Evolutionary conservation across 2,329 filamentous ascomycete genomes (phyloP).

Genomic region (Diaporthe batatas): DNA sequence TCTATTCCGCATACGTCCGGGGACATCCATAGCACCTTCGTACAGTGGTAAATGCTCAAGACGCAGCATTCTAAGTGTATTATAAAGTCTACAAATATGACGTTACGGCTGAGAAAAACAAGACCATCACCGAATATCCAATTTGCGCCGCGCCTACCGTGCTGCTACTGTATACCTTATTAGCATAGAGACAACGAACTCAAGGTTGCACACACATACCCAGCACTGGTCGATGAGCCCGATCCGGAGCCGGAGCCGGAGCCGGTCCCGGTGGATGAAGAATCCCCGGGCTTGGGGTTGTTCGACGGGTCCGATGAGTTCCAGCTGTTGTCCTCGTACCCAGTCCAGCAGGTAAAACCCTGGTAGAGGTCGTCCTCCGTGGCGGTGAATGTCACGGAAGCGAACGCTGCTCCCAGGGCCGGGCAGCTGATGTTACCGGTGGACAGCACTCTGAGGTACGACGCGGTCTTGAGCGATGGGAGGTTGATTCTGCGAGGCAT

Average conservation of each 20-base stretch:
- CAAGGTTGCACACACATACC: background rate
- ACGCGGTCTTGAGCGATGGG: conserved; percentile 4
- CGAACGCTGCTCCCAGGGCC: conserved; percentile 8
- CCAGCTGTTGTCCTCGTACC: conserved; percentile 10
- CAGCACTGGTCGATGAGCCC: background rate
- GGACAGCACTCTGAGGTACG: background rate
- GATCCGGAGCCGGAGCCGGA: conserved; percentile 8
- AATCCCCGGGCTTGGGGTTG: conserved; percentile 6
- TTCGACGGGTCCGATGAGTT: conserved; percentile 26
- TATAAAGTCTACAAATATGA: background rate
- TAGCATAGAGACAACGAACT: background rate
- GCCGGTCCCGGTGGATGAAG: background rate
- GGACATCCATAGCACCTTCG: no score
- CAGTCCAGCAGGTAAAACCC: conserved; percentile 28
- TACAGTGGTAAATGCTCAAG: no score
- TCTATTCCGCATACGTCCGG: no score
- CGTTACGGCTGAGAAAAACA: background rate
- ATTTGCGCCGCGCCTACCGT: background rate
- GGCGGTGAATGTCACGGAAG: conserved; percentile 7
- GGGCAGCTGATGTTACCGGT: conserved; percentile 11
- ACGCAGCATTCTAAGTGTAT: background rate
- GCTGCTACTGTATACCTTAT: conserved; percentile 12
- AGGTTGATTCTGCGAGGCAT: conserved; percentile 14
- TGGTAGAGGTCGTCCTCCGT: conserved; percentile 8
- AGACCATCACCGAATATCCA: background rate